These are phyloP conservation scores for Dictyophora rubrovolvata DNA, from an alignment of 768 basidiomycete genomes.

Conservation along the genomic window DNA sequence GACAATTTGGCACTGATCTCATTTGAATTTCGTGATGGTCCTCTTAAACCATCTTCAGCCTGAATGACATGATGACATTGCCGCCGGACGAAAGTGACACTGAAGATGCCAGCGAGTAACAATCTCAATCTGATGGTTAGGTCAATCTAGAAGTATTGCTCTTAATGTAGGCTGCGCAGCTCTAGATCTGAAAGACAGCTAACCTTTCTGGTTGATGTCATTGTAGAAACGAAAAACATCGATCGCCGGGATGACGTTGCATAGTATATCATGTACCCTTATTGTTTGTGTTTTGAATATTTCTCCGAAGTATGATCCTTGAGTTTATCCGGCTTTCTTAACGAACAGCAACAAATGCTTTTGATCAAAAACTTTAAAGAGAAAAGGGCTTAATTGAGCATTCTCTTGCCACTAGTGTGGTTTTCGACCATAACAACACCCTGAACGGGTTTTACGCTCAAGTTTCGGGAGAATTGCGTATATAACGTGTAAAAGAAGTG, in stretches of 20 bases:
- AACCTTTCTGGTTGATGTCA: neutral
- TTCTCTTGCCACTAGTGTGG: neutral
- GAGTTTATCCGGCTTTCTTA: neutral
- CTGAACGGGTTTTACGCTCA: neutral
- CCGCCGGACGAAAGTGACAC: constrained; percentile 23
- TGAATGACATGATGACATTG: constrained; percentile 66
- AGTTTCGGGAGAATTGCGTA: neutral
- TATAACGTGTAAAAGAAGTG: neutral
- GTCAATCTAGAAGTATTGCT: neutral
- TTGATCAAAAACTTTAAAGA: neutral
- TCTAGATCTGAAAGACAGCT: neutral
- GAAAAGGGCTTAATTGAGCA: neutral
- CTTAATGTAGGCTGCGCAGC: no score
- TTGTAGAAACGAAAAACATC: no score
- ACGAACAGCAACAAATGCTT: neutral
- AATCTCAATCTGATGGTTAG: neutral
- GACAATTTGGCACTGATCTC: neutral
- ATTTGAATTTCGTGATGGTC: neutral
- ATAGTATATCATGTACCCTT: no score
- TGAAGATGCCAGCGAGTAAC: constrained; percentile 7
- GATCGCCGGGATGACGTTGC: no score
- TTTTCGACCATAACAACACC: neutral
- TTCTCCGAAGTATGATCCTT: constrained; percentile 7
- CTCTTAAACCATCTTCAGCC: constrained; percentile 26
- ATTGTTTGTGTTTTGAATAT: neutral